Evolutionary conservation across 2,329 filamentous ascomycete genomes (phyloP), one percentile per base, ranked within the genome.

Genomic region (Clonostachys byssicola): DNA sequence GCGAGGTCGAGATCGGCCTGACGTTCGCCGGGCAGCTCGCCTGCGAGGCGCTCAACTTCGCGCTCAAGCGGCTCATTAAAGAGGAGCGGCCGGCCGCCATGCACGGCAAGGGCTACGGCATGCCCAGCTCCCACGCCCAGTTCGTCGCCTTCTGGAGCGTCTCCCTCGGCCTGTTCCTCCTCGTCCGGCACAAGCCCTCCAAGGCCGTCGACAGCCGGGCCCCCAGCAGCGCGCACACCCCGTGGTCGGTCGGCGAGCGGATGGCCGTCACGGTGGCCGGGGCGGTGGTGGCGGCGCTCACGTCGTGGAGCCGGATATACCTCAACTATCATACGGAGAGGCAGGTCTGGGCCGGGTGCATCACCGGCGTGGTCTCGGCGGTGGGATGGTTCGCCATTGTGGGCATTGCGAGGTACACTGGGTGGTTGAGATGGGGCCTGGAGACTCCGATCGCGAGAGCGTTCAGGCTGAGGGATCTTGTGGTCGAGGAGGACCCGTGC

Each of bases 61-160:
- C 77, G 5, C 74, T 99, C 43, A 99, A 99, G 74, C 81, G 94
- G 23, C 74, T 90, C 52, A 92, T 99, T 65, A 94, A 92, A 62
- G 90, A 97, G 67, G 89, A 96, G 66, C 81, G 94, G 44, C 94
- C 94, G 30, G 80, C 77, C 52, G 86, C 86, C 81, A 86, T 74
- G 77, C 84, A 92, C 60, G 92, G 90, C 47, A 95, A 95, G 66
- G 94, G 94, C 53, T 99, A 99, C 63, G 95, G 94, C 57, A 99
- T 99, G 95, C 94, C 94, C 46, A 78, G 73, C 41, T 96, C 92
- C 36, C 94, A 99, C 70, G 88, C 94, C 9, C 94, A 99, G 71
- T 99, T 96, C 64, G 88, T 92, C 51, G 80, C 87, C 47, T 99
- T 90, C 74, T 97, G 96, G 78, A 86, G 89, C 49, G 72, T 95